Conservation (phyloP, 169 alveolate species). For the Eimeria maxima region DNA sequence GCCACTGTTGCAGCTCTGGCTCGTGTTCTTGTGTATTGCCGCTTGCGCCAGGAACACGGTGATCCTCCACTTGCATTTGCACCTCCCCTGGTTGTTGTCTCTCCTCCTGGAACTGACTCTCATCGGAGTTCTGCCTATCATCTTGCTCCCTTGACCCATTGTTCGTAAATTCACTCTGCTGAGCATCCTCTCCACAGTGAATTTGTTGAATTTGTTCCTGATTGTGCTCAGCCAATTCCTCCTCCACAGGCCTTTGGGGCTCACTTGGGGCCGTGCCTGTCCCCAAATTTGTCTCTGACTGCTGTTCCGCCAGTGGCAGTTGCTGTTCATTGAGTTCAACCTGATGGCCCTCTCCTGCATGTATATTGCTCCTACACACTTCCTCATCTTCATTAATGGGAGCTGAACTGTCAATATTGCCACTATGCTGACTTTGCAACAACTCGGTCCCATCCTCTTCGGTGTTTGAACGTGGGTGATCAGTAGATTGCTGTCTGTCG, state of each 20-base stretch:
- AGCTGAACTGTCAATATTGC: neutral
- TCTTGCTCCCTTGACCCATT: neutral
- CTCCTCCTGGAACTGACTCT: neutral
- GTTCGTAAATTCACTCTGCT: neutral
- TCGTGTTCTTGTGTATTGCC: neutral
- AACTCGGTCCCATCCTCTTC: neutral
- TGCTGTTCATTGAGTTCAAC: slow-evolving; percentile 5
- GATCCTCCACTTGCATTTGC: neutral
- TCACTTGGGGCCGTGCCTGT: neutral
- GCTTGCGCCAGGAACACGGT: neutral
- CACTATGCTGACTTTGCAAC: neutral
- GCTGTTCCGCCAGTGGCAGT: slow-evolving; percentile 12
- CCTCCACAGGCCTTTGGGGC: neutral
- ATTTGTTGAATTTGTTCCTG: neutral
- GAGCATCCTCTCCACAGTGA: neutral
- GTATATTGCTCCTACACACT: neutral
- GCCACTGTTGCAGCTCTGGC: slow-evolving; percentile 10
- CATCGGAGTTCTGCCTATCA: neutral
- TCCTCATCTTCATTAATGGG: neutral
- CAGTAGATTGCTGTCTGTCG: neutral
- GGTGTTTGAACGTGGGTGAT: neutral
- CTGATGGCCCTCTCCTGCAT: neutral
- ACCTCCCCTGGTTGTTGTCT: neutral
- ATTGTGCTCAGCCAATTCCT: neutral
- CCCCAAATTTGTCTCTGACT: neutral